phyloP scores from a whole-genome alignment of 2,329 filamentous ascomycete genomes.

The Macroventuria anomochaeta region DNA sequence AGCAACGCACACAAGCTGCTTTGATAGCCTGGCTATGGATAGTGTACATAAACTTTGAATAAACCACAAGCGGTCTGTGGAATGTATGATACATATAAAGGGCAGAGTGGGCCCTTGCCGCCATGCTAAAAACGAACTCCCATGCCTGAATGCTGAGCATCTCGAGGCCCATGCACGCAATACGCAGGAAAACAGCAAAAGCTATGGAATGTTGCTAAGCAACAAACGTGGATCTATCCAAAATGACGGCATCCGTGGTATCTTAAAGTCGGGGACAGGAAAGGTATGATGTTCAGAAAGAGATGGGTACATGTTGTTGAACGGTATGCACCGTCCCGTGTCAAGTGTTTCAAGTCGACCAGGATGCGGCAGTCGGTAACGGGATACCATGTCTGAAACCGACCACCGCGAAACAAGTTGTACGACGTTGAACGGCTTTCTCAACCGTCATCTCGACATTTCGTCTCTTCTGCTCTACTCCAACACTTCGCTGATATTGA shows the following conservation, averaged over 20 bases:
- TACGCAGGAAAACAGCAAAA: not conserved
- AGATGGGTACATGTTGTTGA: not conserved
- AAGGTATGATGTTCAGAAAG: not conserved
- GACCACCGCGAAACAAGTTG: slow-evolving; percentile 6
- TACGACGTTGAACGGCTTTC: slow-evolving; percentile 9
- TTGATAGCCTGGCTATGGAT: not conserved
- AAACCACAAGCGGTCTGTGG: not conserved
- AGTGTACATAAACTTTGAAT: not conserved
- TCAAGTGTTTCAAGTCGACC: slow-evolving; percentile 9
- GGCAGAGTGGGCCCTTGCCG: not conserved
- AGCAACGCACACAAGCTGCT: not conserved
- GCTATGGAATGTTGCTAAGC: too few relatives aligned
- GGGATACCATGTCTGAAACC: slow-evolving; percentile 6
- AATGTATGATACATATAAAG: not conserved
- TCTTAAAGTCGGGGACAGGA: slow-evolving; percentile 6
- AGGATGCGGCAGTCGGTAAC: slow-evolving; percentile 8
- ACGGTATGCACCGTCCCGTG: slow-evolving; percentile 3
- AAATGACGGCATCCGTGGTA: slow-evolving; percentile 4
- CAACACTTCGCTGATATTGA: slow-evolving; percentile 48
- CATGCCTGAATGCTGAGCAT: not conserved
- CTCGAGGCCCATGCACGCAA: not conserved
- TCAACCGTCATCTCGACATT: slow-evolving; percentile 5
- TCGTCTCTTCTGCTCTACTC: slow-evolving; percentile 28
- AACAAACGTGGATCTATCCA: not conserved
- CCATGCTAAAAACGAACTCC: not conserved